Conservation (phyloP, 495 filamentous ascomycete genomes). For the Xylaria telfairii region DNA sequence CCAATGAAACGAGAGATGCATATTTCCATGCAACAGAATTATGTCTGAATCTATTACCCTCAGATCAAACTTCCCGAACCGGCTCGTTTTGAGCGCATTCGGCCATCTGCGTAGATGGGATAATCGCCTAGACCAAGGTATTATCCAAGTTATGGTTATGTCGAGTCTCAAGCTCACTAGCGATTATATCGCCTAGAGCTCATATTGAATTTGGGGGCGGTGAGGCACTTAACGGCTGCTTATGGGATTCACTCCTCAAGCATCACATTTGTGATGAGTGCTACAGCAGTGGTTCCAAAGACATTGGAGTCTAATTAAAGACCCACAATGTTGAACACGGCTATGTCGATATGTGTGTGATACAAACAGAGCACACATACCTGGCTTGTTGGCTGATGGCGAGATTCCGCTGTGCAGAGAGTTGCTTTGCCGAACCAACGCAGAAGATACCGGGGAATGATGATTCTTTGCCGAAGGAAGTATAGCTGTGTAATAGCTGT, state of each 20-base stretch:
- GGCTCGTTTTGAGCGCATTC: not conserved
- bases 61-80: not conserved
- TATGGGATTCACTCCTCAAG: not conserved
- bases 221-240: not conserved
- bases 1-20: not conserved
- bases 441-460: not conserved
- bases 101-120: not conserved
- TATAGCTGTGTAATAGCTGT: not conserved
- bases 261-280: not conserved
- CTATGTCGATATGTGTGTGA: not conserved
- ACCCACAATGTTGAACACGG: not conserved
- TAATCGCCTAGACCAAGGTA: not conserved
- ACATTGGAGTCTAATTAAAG: not conserved
- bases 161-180: not conserved
- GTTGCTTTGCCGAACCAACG: not conserved
- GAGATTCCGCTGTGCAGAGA: not conserved
- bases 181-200: not conserved
- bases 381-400: not conserved
- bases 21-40: not conserved
- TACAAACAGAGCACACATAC: not conserved
- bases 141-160: constrained; percentile 7
- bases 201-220: not conserved
- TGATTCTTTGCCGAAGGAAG: not conserved
- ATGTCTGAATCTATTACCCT: constrained; percentile 5
- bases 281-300: not conserved